These are phyloP conservation scores for Botrytis galanthina DNA, from an alignment of 2,329 filamentous ascomycete genomes.

Conservation along the genomic window DNA sequence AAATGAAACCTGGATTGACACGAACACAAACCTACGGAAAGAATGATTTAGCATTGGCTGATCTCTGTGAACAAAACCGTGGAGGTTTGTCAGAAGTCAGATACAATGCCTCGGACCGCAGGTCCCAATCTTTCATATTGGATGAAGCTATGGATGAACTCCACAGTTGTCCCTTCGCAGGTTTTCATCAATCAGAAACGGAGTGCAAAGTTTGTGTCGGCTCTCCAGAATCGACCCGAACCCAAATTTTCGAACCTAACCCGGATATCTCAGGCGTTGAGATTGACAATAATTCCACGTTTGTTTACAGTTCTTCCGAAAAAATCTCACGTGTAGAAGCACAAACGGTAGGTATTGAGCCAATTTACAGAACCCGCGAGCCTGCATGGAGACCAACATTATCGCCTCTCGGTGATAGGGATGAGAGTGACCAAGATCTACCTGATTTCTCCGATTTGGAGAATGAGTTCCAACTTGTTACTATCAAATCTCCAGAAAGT, in stretches of 20 bases:
- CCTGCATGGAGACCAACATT: conserved; percentile 8
- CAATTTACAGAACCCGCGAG: background rate
- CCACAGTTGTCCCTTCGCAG: background rate
- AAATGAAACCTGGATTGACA: conserved; percentile 20
- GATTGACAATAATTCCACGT: background rate
- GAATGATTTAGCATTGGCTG: background rate
- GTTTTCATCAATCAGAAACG: background rate
- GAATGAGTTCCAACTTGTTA: conserved; percentile 1
- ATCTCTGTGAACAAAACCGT: conserved; percentile 1
- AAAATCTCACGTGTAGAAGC: background rate
- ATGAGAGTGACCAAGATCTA: conserved; percentile 15
- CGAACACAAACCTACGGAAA: conserved; percentile 9
- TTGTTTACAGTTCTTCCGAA: background rate
- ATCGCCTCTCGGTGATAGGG: background rate
- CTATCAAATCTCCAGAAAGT: conserved; percentile 1
- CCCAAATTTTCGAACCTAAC: background rate
- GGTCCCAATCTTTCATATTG: background rate
- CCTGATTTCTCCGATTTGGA: conserved; percentile 19
- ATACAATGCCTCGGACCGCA: background rate
- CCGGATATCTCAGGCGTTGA: background rate
- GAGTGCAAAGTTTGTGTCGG: background rate
- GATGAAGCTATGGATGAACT: background rate
- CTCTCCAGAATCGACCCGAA: conserved; percentile 20
- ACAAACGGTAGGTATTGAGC: background rate
- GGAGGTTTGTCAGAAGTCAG: background rate